These are phyloP conservation scores for Cryphonectria parasitica DNA, from an alignment of 2,329 filamentous ascomycete species.

Conservation along the genomic window DNA sequence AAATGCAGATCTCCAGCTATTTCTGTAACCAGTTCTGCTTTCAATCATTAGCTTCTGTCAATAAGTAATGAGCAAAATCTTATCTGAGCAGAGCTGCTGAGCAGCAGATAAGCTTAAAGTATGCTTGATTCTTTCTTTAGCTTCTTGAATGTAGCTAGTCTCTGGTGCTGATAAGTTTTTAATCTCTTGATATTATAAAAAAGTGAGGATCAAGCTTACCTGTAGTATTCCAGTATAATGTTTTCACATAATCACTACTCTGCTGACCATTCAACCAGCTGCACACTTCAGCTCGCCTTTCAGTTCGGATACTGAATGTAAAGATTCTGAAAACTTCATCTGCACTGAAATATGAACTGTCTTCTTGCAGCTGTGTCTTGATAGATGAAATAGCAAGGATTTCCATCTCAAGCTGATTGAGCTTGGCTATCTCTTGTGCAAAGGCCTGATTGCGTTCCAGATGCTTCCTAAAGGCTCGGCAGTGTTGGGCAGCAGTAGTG, in stretches of 20 bases:
- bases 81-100: neutral
- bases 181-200: neutral
- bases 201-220: neutral
- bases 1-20: neutral
- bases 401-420: neutral
- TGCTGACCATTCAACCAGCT: neutral
- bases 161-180: neutral
- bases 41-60: neutral
- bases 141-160: neutral
- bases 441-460: neutral
- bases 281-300: neutral
- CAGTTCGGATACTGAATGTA: neutral
- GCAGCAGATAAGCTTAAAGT: neutral
- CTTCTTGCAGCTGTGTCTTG: neutral
- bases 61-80: neutral
- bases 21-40: neutral
- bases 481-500: too few species aligned
- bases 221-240: neutral
- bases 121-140: neutral
- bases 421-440: neutral
- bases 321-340: neutral
- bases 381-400: neutral
- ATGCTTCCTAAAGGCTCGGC: neutral
- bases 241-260: neutral
- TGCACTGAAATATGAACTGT: neutral